Conservation (phyloP, 208 protist genomes). For the Tritrichomonas musculus region DNA sequence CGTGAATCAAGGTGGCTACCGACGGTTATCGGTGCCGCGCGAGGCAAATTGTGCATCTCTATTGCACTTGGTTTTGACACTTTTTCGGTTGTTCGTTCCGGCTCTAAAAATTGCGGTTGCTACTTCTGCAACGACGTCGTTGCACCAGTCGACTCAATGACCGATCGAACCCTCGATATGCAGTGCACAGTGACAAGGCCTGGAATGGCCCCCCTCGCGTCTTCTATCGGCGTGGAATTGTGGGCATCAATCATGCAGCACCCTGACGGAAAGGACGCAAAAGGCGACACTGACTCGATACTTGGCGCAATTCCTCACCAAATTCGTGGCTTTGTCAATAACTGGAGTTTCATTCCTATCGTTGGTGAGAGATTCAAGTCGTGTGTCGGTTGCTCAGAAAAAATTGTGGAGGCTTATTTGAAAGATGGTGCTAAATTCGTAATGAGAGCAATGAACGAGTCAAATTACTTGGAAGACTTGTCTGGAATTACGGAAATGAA, state of each 20-base stretch:
- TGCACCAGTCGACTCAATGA: constrained; percentile 68
- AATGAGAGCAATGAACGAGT: constrained; percentile 70
- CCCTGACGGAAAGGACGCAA: constrained; percentile 42
- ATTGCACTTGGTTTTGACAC: constrained; percentile 90
- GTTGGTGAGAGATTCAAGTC: constrained; percentile 64
- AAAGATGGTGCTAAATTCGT: constrained; percentile 70
- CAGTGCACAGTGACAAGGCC: constrained; percentile 93
- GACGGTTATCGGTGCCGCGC: constrained; percentile 68
- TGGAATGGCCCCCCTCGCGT: constrained; percentile 73
- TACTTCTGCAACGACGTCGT: constrained; percentile 88
- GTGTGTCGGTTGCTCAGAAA: constrained; percentile 79
- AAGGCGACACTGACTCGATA: constrained; percentile 15
- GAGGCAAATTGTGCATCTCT: constrained; percentile 62
- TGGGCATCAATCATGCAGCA: constrained; percentile 79
- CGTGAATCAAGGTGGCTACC: constrained; percentile 80
- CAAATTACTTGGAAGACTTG: constrained; percentile 50
- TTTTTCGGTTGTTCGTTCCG: constrained; percentile 93
- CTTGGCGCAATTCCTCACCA: constrained; percentile 67
- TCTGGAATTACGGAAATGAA: constrained; percentile 40
- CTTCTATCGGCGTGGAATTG: constrained; percentile 79
- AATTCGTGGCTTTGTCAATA: constrained; percentile 68
- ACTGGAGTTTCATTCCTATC: constrained; percentile 62
- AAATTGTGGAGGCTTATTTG: constrained; percentile 65
- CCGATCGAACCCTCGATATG: constrained; percentile 87
- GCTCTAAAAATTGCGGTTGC: constrained; percentile 72